Evolutionary conservation across 2,329 filamentous ascomycete genomes (phyloP).

Genomic region (Cladosporium sp.): DNA sequence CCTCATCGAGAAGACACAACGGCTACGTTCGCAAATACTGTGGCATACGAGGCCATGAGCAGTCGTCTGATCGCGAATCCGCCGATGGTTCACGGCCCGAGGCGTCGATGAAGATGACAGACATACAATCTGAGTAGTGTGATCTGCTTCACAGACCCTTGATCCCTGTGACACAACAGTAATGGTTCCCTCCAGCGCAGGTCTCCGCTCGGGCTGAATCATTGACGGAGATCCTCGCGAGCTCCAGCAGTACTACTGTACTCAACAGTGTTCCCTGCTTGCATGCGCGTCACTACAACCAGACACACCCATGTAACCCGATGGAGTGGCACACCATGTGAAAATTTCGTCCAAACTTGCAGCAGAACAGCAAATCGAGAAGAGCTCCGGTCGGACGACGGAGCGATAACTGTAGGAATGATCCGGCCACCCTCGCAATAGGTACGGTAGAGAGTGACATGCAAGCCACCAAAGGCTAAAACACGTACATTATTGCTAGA

Average conservation of each 20-base stretch:
- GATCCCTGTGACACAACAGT: conserved; percentile 11
- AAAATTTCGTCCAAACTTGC: not conserved
- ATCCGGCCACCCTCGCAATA: not conserved
- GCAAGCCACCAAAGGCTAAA: conserved; percentile 9
- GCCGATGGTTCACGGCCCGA: conserved; percentile 8
- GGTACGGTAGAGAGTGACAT: conserved; percentile 1
- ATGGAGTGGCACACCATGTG: conserved; percentile 1
- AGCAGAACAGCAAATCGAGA: not conserved
- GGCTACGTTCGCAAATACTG: not conserved
- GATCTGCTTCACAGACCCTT: conserved; percentile 11
- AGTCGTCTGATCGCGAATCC: conserved; percentile 2
- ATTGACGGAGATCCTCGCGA: not conserved
- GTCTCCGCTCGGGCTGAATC: conserved; percentile 11
- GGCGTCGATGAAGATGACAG: conserved; percentile 14
- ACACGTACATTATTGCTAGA: conserved; percentile 5
- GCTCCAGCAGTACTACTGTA: not conserved
- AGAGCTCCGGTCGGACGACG: conserved; percentile 7
- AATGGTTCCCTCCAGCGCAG: conserved; percentile 4
- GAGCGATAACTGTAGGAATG: not conserved
- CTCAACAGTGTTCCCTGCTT: conserved; percentile 4
- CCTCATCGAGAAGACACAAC: not conserved
- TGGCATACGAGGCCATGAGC: not conserved
- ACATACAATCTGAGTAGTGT: conserved; percentile 9
- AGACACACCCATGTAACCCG: not conserved
- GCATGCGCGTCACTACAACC: conserved; percentile 3